Base-by-base conservation (phyloP, 139 green algal species). In the Chlamydomonas urium region DNA sequence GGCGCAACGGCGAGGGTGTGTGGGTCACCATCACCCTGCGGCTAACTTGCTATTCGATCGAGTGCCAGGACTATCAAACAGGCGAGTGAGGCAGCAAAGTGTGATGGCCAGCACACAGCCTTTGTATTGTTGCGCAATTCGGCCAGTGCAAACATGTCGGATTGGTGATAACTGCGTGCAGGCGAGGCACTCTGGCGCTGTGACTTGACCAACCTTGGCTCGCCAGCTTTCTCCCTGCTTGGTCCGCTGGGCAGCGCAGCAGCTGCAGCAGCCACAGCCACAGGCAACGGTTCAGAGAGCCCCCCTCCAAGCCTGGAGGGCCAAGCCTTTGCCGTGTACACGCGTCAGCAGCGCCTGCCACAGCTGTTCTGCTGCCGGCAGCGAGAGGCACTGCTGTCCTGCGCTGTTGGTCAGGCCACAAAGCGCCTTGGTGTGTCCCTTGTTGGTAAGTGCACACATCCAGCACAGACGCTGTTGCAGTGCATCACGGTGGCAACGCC, bases 381-480 rank as follows among this genome's bases (percentile, higher is more conserved):
- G 69, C 65, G 78, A 10, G 73, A 78, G 33, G 47, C 38, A 26
- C 47, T 74, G 24, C 45, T 79, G 33, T 23, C n/a, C 0, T 21
- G 38, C 38, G 38, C 71, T 57, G 38, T 73, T 37, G 38, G 50
- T 2, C 33, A 65, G 29, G 78, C 81, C 23, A 23, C 66, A 2
- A 60, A 68, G 50, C 73, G 74, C 26, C 48, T 84, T 38, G 81
- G 83, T 14, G 31, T 88, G 31, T 58, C 36, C 0, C 60, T 84
- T 47, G 65, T 36, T 26, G 26, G 69, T 81, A 19, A 45, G 60
- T 68, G 6, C n/a, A 10, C 10, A 29, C 6, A 17, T 31, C 17
- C 14, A 29, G 56, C n/a, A 29, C 10, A 8, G 8, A 28, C 8
- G n/a, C 56, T 63, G 6, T 37, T 28, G 14, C 19, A 10, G 28